These are phyloP conservation scores for Ophiostoma tasmaniense DNA, from an alignment of 2,329 filamentous ascomycete genomes.

Conservation along the genomic window DNA sequence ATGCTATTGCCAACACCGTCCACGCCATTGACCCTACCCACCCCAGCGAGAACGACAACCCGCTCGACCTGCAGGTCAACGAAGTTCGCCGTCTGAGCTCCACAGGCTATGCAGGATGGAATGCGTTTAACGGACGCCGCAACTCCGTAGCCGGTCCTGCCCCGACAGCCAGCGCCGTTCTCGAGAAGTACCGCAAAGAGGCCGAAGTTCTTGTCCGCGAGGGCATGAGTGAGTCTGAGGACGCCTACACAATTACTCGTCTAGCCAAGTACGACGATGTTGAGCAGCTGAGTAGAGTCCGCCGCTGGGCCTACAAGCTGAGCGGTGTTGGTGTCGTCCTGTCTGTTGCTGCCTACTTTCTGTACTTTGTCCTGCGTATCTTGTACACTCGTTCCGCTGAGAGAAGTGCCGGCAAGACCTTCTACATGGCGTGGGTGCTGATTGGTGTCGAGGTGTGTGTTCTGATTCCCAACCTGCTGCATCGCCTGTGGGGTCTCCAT, in stretches of 20 bases:
- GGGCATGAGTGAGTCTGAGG: conserved; percentile 3
- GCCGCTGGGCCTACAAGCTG: conserved; percentile 32
- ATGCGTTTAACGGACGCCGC: neutral
- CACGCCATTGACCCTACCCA: neutral
- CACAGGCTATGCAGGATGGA: neutral
- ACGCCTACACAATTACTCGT: conserved; percentile 27
- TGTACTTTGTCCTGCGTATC: conserved; percentile 44
- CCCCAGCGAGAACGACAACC: neutral
- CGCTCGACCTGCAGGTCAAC: neutral
- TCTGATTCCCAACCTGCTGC: conserved; percentile 20
- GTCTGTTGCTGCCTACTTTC: conserved; percentile 34
- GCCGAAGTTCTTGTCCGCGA: neutral
- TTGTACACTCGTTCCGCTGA: conserved; percentile 46
- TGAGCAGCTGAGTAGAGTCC: conserved; percentile 38
- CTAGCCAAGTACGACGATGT: conserved; percentile 37
- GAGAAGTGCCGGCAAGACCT: conserved; percentile 31
- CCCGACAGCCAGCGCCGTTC: neutral
- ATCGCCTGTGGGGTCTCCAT: conserved; percentile 22
- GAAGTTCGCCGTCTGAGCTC: neutral
- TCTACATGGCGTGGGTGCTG: conserved; percentile 43
- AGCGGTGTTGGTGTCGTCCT: conserved; percentile 33
- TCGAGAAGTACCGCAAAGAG: conserved; percentile 24
- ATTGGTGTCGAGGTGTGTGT: conserved; percentile 22
- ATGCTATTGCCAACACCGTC: neutral
- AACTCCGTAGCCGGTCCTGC: neutral